Conservation (phyloP, 257 asterid genomes). For the Solanum habrochaites region DNA sequence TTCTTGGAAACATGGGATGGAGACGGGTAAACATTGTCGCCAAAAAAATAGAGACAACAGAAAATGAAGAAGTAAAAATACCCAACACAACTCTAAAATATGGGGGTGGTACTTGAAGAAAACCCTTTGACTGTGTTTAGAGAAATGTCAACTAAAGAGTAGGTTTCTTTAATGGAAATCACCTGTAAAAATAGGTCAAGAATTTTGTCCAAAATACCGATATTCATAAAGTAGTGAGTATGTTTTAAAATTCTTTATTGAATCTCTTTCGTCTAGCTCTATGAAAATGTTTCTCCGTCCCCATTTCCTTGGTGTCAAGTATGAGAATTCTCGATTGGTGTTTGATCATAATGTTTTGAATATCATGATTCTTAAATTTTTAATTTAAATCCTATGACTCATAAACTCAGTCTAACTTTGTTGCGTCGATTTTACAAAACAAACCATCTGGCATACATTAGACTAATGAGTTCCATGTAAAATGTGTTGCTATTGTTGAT, state of each 20-base stretch:
- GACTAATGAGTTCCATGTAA: background rate
- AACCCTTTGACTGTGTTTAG: background rate
- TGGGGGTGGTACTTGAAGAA: background rate
- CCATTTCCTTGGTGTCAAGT: background rate
- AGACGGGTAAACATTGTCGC: background rate
- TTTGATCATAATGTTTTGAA: background rate
- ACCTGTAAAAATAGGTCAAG: background rate
- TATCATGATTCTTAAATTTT: background rate
- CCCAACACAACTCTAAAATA: background rate
- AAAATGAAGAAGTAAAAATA: background rate
- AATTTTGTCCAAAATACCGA: background rate
- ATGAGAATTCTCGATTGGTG: background rate
- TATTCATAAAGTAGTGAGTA: background rate
- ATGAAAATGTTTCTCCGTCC: background rate
- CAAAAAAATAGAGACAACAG: background rate
- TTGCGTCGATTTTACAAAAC: background rate
- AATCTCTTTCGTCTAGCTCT: background rate
- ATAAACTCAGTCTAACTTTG: background rate
- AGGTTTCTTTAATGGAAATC: background rate
- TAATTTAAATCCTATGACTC: background rate
- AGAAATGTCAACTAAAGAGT: background rate
- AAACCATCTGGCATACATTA: background rate
- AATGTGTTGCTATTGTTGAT: background rate
- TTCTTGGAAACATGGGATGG: background rate
- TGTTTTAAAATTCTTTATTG: background rate